Percentiles rank a stretch among this genome's conserved stretches.
Conservation (phyloP, 1,284 basidiomycete species). For the Ceratobasidium sp. region DNA sequence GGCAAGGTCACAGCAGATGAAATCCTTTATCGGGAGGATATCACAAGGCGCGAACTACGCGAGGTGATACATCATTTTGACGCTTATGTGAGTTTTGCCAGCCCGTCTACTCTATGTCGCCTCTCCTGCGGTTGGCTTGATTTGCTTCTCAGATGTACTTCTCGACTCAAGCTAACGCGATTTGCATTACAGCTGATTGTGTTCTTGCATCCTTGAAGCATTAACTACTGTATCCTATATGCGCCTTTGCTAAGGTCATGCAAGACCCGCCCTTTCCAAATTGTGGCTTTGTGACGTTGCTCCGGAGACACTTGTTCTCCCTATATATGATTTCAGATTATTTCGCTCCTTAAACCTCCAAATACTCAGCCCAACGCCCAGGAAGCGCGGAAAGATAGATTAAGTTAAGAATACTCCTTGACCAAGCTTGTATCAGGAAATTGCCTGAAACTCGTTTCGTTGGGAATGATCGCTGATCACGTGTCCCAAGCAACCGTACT, state of each 20-base stretch:
- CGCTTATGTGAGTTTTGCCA: conserved; percentile 68
- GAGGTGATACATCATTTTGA: conserved; percentile 83
- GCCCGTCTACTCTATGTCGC: not conserved
- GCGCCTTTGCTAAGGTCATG: not conserved
- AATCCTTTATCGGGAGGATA: conserved; percentile 78
- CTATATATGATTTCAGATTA: conserved; percentile 1
- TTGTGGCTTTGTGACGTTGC: not conserved
- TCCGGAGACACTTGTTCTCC: not conserved
- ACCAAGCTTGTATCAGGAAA: too few species aligned
- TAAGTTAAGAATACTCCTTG: too few species aligned
- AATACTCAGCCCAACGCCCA: conserved; percentile 12
- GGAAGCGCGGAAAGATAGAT: too few species aligned
- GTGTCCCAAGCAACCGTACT: too few species aligned
- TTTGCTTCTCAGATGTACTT: too few species aligned
- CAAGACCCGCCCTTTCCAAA: not conserved
- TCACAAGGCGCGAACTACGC: conserved; percentile 76
- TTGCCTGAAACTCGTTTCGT: too few species aligned
- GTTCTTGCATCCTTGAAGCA: conserved; percentile 26
- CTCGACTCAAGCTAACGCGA: not conserved
- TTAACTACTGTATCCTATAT: not conserved
- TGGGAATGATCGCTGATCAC: too few species aligned
- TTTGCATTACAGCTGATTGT: conserved; percentile 3
- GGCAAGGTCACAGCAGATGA: conserved; percentile 83
- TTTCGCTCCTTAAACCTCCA: not conserved
- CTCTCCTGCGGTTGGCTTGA: too few species aligned